These are phyloP conservation scores for Xylariaceae sp. DNA, from an alignment of 2,329 filamentous ascomycete genomes.

Conservation along the genomic window DNA sequence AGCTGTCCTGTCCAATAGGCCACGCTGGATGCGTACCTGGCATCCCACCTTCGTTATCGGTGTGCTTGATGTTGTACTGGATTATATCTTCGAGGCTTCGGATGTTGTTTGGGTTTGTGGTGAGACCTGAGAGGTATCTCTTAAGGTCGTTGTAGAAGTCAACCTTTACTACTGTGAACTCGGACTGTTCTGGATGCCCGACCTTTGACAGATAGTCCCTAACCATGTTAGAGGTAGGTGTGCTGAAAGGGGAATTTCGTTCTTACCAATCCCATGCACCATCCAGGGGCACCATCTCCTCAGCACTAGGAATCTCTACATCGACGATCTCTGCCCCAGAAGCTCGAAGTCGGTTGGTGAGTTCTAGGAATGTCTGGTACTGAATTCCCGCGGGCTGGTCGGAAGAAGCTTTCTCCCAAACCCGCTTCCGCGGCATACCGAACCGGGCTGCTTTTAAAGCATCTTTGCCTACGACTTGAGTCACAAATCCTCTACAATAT, in stretches of 20 bases:
- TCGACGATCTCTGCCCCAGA: slow-evolving; percentile 70
- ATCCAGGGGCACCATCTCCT: slow-evolving; percentile 48
- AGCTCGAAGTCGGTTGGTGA: slow-evolving; percentile 60
- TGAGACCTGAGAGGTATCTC: slow-evolving; percentile 66
- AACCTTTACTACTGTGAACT: slow-evolving; percentile 75
- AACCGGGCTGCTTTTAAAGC: slow-evolving; percentile 68
- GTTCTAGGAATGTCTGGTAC: slow-evolving; percentile 56
- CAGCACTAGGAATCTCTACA: slow-evolving; percentile 12
- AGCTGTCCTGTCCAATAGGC: slow-evolving; percentile 73
- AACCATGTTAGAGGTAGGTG: background rate
- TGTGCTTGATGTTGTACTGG: slow-evolving; percentile 67
- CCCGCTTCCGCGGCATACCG: slow-evolving; percentile 74
- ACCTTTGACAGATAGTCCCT: slow-evolving; percentile 22
- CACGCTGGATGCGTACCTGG: slow-evolving; percentile 69
- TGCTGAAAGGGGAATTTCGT: slow-evolving; percentile 44
- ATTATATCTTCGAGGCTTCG: slow-evolving; percentile 70
- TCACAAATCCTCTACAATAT: slow-evolving; percentile 59
- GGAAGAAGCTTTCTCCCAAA: slow-evolving; percentile 60
- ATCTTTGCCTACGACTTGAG: slow-evolving; percentile 22
- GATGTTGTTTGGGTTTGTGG: slow-evolving; percentile 62
- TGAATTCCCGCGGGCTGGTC: slow-evolving; percentile 61
- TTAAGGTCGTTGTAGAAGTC: slow-evolving; percentile 71
- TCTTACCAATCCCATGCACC: slow-evolving; percentile 75
- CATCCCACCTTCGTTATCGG: slow-evolving; percentile 70
- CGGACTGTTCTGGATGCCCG: slow-evolving; percentile 72